These are phyloP conservation scores for Lagenaria siceraria DNA, from an alignment of 306 rosid genomes.

Conservation along the genomic window DNA sequence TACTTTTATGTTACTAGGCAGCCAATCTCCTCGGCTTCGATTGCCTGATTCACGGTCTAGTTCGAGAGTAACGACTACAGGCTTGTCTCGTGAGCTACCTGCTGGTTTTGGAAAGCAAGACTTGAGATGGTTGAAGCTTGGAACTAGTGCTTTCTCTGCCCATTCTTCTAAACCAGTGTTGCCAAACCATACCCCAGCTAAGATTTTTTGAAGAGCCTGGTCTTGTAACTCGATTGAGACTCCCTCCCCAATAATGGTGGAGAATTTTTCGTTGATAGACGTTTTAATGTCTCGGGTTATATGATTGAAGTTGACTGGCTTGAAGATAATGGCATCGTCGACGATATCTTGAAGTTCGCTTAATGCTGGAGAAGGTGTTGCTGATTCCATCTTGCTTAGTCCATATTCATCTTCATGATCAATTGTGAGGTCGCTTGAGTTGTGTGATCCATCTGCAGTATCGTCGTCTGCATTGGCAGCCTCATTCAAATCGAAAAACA, in stretches of 20 bases:
- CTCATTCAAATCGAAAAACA: constrained; percentile 78
- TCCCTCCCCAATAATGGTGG: constrained; percentile 41
- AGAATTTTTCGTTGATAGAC: constrained; percentile 36
- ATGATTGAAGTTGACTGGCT: constrained; percentile 44
- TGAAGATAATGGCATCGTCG: constrained; percentile 67
- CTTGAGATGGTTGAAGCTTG: constrained; percentile 59
- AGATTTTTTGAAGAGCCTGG: constrained; percentile 62
- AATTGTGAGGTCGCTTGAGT: constrained; percentile 83
- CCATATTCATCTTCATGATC: constrained; percentile 64
- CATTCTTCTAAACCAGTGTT: constrained; percentile 60
- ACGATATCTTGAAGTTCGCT: constrained; percentile 49
- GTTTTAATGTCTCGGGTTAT: constrained; percentile 34
- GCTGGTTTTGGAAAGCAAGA: constrained; percentile 13
- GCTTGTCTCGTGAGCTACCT: constrained; percentile 14
- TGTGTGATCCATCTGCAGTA: constrained; percentile 62
- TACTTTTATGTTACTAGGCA: constrained; percentile 50
- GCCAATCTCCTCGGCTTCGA: constrained; percentile 34
- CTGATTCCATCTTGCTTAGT: constrained; percentile 18
- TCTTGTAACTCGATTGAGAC: constrained; percentile 57
- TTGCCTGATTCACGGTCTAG: constrained; percentile 31
- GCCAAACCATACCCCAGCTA: constrained; percentile 74
- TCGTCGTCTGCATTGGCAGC: constrained; percentile 56
- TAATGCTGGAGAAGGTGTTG: constrained; percentile 17
- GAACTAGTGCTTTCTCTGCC: constrained; percentile 58
- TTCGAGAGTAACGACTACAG: constrained; percentile 60